A percentile compares a stretch with the other conserved stretches of the same genome.
Evolutionary conservation across 441 rosid species (phyloP).

Genomic region (Populus hybrid): DNA sequence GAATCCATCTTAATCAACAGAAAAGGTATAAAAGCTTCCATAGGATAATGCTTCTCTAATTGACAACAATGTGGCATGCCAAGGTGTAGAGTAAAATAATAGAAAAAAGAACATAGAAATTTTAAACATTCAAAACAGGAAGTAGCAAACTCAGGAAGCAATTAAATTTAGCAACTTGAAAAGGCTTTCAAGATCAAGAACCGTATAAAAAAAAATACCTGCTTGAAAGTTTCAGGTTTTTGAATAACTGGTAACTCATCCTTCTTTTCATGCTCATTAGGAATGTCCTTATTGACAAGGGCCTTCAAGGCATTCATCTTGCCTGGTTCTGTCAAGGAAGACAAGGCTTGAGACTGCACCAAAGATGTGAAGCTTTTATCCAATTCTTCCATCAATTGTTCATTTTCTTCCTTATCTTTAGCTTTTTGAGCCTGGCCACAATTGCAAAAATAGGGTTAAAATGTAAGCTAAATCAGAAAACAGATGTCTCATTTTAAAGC

Average conservation of each 20-base stretch:
- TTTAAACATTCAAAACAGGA: background rate
- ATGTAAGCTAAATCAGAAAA: conserved; percentile 7
- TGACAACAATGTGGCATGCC: background rate
- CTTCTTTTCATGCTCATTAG: conserved; percentile 35
- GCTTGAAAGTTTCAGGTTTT: conserved; percentile 25
- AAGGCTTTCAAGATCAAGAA: background rate
- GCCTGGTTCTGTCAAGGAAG: conserved; percentile 61
- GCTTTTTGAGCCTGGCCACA: conserved; percentile 75
- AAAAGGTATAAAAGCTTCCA: background rate
- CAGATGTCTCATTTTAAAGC: conserved; percentile 6
- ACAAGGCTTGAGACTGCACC: conserved; percentile 54
- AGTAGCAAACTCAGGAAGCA: background rate
- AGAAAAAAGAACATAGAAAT: background rate
- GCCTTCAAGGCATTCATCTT: conserved; percentile 62
- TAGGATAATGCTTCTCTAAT: conserved; percentile 7
- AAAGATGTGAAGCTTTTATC: conserved; percentile 68
- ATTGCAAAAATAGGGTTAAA: background rate
- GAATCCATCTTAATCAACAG: background rate
- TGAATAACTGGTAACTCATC: conserved; percentile 23
- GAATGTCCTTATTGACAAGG: conserved; percentile 39
- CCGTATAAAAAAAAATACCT: conserved; percentile 34
- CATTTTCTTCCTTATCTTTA: conserved; percentile 80
- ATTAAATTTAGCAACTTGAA: background rate
- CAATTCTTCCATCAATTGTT: conserved; percentile 65
- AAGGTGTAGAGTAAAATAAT: background rate